A percentile compares a stretch with the other conserved stretches of the same genome.
Conservation (phyloP, 176 grass and related monocot species). For the Tuctoria greenei region DNA sequence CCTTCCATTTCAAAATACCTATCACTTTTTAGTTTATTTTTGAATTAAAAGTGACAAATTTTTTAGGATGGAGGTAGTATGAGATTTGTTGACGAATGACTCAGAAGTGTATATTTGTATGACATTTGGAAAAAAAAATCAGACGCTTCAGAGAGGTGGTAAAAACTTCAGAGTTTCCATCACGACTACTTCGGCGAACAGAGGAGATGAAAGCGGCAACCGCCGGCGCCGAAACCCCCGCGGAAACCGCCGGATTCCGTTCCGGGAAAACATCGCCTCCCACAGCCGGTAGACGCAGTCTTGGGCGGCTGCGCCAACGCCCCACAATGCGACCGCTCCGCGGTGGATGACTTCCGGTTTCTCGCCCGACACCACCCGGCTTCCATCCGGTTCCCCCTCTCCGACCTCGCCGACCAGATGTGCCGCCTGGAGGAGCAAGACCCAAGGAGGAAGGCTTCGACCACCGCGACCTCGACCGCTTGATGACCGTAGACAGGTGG, state of each 20-base stretch:
- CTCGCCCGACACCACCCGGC: background rate
- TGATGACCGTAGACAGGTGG: slow-evolving; percentile 20
- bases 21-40: too few relatives aligned
- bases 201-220: background rate
- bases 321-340: background rate
- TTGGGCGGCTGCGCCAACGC: too few relatives aligned
- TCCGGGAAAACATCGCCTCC: slow-evolving; percentile 8
- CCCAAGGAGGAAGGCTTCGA: background rate
- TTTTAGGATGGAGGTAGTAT: too few relatives aligned
- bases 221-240: background rate
- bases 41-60: too few relatives aligned
- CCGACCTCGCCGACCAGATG: slow-evolving; percentile 29
- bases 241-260: slow-evolving; percentile 22
- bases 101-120: too few relatives aligned
- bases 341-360: slow-evolving; percentile 33
- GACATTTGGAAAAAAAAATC: too few relatives aligned
- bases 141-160: too few relatives aligned
- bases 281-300: slow-evolving; percentile 21
- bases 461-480: background rate
- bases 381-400: slow-evolving; percentile 19
- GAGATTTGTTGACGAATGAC: too few relatives aligned
- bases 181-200: background rate
- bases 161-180: background rate
- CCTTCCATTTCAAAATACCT: too few relatives aligned
- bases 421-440: slow-evolving; percentile 17